phyloP scores from a whole-genome alignment of 2,329 filamentous ascomycete species.

The Trichophaea hybrida region DNA sequence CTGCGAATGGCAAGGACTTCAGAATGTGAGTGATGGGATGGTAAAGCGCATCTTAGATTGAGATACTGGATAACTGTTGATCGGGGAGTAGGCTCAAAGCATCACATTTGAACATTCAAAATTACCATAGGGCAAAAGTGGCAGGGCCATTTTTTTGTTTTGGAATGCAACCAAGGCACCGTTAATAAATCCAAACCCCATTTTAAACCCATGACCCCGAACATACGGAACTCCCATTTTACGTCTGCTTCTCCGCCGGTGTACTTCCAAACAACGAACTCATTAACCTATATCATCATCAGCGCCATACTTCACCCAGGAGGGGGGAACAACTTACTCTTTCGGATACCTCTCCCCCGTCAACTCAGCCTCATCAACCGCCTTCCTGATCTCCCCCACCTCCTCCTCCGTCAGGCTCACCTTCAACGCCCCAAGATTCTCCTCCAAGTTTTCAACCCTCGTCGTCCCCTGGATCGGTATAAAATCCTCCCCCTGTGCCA shows the following conservation, averaged over 20 bases:
- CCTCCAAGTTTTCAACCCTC: slow-evolving; percentile 40
- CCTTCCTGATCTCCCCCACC: slow-evolving; percentile 14
- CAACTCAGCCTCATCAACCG: slow-evolving; percentile 11
- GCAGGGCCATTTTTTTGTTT: no score
- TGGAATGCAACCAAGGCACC: no score
- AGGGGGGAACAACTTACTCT: background rate
- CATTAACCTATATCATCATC: background rate
- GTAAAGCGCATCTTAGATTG: no score
- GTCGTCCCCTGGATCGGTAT: slow-evolving; percentile 52
- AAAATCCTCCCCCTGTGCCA: slow-evolving; percentile 36
- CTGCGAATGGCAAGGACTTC: no score
- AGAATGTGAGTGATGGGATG: no score
- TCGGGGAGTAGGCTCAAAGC: no score
- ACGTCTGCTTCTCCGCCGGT: slow-evolving; percentile 5
- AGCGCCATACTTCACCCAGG: slow-evolving; percentile 5
- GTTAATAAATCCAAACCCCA: no score
- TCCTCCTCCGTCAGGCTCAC: slow-evolving; percentile 28
- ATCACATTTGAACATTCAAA: no score
- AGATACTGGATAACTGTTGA: no score
- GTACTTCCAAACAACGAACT: slow-evolving; percentile 14
- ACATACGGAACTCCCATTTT: no score
- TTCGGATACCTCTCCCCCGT: slow-evolving; percentile 6
- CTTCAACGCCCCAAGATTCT: slow-evolving; percentile 43
- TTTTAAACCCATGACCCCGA: no score
- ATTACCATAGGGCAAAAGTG: no score